Conservation (phyloP, 495 filamentous ascomycete species). For the Penicillium argentinense region DNA sequence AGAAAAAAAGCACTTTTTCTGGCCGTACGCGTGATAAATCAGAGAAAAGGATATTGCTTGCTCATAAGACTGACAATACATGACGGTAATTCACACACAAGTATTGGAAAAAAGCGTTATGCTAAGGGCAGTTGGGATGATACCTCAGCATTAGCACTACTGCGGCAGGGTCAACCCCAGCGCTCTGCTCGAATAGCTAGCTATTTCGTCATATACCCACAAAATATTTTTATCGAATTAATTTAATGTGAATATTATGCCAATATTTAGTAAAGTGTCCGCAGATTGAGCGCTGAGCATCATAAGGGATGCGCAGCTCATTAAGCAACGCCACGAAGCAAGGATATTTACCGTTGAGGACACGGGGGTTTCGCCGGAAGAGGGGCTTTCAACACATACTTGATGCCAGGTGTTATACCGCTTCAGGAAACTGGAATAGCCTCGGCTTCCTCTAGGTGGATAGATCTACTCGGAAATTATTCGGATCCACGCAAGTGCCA, state of each 20-base stretch:
- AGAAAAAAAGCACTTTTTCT: neutral
- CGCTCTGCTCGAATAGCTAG: neutral
- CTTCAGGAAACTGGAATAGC: neutral
- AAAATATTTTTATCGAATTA: neutral
- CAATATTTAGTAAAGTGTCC: neutral
- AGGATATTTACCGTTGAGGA: neutral
- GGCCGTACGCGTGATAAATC: neutral
- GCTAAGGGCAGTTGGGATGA: neutral
- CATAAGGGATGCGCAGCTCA: neutral
- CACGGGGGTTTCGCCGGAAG: neutral
- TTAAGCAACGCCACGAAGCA: neutral
- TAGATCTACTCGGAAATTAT: neutral
- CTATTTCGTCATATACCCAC: neutral
- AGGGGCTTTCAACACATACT: neutral
- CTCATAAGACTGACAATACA: neutral
- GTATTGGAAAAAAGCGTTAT: neutral
- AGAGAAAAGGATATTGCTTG: constrained; percentile 1
- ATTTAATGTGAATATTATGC: neutral
- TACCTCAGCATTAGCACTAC: neutral
- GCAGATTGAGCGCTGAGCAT: neutral
- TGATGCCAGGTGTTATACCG: neutral
- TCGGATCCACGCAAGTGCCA: neutral
- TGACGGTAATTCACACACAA: neutral
- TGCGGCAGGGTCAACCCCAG: neutral
- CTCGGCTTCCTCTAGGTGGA: neutral